Evolutionary conservation across 306 rosid genomes (phyloP).

Genomic region (Casuarina glauca): DNA sequence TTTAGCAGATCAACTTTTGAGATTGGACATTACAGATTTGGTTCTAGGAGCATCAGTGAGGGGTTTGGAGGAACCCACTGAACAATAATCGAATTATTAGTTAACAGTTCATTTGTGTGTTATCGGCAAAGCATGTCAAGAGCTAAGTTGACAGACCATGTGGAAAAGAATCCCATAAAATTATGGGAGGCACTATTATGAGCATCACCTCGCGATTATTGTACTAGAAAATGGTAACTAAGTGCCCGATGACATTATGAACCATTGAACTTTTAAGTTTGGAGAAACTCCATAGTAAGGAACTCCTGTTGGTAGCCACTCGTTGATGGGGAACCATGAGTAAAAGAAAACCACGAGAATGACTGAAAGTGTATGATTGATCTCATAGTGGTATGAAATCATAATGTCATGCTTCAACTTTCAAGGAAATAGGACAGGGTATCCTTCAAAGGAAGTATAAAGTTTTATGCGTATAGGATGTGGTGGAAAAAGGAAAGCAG

Average conservation of each 20-base stretch:
- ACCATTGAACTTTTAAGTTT: not conserved
- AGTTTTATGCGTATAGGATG: not conserved
- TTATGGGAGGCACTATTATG: conserved; percentile 37
- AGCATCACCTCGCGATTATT: conserved; percentile 12
- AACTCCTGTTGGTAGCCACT: not conserved
- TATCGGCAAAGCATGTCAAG: not conserved
- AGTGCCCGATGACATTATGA: conserved; percentile 17
- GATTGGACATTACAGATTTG: not conserved
- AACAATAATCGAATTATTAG: conserved; percentile 7
- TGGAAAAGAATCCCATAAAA: not conserved
- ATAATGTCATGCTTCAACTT: not conserved
- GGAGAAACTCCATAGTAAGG: not conserved
- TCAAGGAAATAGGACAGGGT: too few relatives aligned
- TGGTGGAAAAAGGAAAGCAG: not conserved
- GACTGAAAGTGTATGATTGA: not conserved
- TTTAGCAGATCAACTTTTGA: not conserved
- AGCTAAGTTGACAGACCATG: conserved; percentile 12
- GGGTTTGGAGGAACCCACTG: not conserved
- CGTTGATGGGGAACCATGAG: conserved; percentile 21
- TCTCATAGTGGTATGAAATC: not conserved
- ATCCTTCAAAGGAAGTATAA: not conserved
- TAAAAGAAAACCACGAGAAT: conserved; percentile 6
- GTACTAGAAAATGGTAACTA: not conserved
- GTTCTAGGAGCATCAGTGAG: not conserved
- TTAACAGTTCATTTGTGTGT: too few relatives aligned